These are phyloP conservation scores for Blastosporella zonata DNA, from an alignment of 1,284 basidiomycete species.

Conservation along the genomic window DNA sequence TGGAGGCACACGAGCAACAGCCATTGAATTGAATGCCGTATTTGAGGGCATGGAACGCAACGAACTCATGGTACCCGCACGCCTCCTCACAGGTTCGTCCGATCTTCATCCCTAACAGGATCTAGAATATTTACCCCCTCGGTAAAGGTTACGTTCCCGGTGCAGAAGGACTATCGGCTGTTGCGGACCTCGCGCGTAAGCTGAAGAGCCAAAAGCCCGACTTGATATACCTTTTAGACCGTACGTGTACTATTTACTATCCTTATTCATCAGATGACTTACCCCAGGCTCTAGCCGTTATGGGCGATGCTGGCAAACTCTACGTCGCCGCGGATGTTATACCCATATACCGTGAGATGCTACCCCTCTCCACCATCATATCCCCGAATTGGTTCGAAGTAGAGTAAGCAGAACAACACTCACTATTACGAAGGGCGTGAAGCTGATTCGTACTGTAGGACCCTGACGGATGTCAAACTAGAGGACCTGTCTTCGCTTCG, in stretches of 20 bases:
- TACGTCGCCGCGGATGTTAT: constrained; percentile 91
- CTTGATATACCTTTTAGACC: constrained; percentile 86
- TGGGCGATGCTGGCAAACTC: constrained; percentile 85
- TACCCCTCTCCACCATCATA: constrained; percentile 84
- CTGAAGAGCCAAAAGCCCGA: constrained; percentile 55
- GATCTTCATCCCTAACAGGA: constrained; percentile 1
- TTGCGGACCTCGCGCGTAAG: constrained; percentile 62
- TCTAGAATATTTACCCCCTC: neutral
- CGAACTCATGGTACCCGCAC: constrained; percentile 58
- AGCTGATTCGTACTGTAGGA: constrained; percentile 39
- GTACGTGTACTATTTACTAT: constrained; percentile 48
- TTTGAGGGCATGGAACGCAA: constrained; percentile 70
- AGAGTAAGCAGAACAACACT: constrained; percentile 60
- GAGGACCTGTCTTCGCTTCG: constrained; percentile 64
- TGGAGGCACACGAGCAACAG: constrained; percentile 72
- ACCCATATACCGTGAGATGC: constrained; percentile 82
- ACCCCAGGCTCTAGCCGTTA: constrained; percentile 55
- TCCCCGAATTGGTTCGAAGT: constrained; percentile 99
- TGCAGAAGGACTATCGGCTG: constrained; percentile 72
- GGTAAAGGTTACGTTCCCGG: constrained; percentile 81
- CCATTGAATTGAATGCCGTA: constrained; percentile 64
- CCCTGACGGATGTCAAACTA: constrained; percentile 72
- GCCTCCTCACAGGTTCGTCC: constrained; percentile 68
- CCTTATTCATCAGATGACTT: neutral
- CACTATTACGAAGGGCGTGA: neutral